phyloP scores from a whole-genome alignment of 192 early-diverging fungal genomes.

The Lunasporangiospora selenospora region DNA sequence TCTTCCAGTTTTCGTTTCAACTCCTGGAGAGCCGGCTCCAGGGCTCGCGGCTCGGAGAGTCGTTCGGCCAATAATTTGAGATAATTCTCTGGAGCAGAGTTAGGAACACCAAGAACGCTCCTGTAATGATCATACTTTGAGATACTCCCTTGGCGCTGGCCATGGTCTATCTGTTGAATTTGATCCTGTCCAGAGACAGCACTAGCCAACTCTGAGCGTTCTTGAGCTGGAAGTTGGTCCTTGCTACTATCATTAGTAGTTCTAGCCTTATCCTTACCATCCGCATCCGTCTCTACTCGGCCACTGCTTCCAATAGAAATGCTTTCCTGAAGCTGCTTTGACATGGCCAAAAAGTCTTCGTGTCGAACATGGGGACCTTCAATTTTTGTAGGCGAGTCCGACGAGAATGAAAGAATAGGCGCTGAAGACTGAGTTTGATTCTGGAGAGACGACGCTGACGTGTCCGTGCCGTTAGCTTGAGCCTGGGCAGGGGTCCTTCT shows the following conservation, averaged over 20 bases:
- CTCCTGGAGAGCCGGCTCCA: slow-evolving; percentile 34
- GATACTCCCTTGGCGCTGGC: neutral
- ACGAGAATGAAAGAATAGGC: slow-evolving; percentile 22
- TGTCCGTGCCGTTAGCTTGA: neutral
- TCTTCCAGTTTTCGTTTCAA: slow-evolving; percentile 43
- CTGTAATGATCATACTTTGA: slow-evolving; percentile 25
- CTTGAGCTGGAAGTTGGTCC: too few relatives aligned
- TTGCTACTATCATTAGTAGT: too few relatives aligned
- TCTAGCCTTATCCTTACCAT: too few relatives aligned
- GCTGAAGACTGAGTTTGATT: neutral
- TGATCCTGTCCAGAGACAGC: neutral
- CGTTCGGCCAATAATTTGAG: slow-evolving; percentile 15
- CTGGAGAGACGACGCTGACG: neutral
- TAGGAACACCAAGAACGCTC: slow-evolving; percentile 25
- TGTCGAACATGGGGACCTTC: slow-evolving; percentile 6
- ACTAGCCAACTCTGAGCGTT: too few relatives aligned
- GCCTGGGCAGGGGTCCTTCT: neutral
- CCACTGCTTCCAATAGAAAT: slow-evolving; percentile 22
- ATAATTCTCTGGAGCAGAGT: slow-evolving; percentile 19
- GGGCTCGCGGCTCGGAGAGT: slow-evolving; percentile 27
- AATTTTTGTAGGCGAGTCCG: slow-evolving; percentile 8
- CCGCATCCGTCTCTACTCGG: too few relatives aligned
- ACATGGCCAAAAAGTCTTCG: slow-evolving; percentile 40
- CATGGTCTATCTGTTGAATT: neutral
- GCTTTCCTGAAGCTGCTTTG: slow-evolving; percentile 38